Evolutionary conservation across 2,329 filamentous ascomycete species (phyloP).

Genomic region (Meredithiella fracta): DNA sequence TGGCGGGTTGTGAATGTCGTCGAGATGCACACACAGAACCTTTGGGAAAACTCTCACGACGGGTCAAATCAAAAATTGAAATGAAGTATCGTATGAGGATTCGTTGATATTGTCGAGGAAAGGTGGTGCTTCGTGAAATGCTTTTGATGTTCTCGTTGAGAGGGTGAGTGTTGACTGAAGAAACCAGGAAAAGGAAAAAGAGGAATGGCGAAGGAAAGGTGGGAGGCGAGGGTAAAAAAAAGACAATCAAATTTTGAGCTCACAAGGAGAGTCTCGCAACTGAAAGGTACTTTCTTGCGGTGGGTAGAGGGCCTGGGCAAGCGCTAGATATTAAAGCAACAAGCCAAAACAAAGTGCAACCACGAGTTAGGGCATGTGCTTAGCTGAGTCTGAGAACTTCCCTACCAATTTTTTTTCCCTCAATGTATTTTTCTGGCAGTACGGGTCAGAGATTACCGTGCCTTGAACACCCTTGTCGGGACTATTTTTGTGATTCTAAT

Average conservation of each 20-base stretch:
- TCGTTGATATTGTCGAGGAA: constrained; percentile 13
- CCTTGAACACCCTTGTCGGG: too few species aligned
- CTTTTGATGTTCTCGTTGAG: constrained; percentile 11
- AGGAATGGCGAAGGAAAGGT: background rate
- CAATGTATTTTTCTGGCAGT: too few species aligned
- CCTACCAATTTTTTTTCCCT: too few species aligned
- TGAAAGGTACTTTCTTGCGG: too few species aligned
- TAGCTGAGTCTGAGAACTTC: too few species aligned
- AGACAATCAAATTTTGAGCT: background rate
- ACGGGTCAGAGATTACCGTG: too few species aligned
- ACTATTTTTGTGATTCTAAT: too few species aligned
- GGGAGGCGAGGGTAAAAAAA: constrained; percentile 3
- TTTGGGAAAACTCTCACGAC: constrained; percentile 9
- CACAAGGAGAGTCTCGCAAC: background rate
- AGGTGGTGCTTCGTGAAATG: constrained; percentile 12
- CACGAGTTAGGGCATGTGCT: too few species aligned
- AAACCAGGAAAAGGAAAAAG: background rate
- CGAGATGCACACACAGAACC: constrained; percentile 14
- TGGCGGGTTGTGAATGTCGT: background rate
- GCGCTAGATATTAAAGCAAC: too few species aligned
- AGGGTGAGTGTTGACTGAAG: constrained; percentile 4
- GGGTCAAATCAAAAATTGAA: background rate
- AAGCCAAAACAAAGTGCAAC: too few species aligned
- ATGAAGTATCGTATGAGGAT: constrained; percentile 6
- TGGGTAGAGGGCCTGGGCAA: too few species aligned